These are phyloP conservation scores for Oleoguttula mirabilis DNA, from an alignment of 495 filamentous ascomycete genomes.

Conservation along the genomic window DNA sequence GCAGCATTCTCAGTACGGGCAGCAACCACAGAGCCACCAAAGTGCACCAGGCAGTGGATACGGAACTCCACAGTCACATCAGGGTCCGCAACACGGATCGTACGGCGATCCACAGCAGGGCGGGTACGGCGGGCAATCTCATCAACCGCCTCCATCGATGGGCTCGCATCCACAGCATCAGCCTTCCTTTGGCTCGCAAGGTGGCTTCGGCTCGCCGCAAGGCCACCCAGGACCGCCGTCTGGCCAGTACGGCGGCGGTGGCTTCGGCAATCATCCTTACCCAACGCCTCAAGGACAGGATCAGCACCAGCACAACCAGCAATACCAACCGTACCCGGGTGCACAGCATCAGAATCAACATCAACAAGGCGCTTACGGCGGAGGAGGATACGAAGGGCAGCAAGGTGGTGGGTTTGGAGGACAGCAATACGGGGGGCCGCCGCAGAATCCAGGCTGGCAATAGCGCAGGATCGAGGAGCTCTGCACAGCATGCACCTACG, in stretches of 20 bases:
- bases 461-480: not conserved
- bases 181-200: conserved; percentile 3
- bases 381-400: conserved; percentile 4
- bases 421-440: conserved; percentile 2
- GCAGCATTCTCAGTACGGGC: conserved; percentile 7
- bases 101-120: conserved; percentile 4
- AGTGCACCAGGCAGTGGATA: conserved; percentile 1
- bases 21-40: conserved; percentile 6
- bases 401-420: conserved; percentile 5
- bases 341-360: conserved; percentile 6
- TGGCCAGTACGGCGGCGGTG: too few relatives aligned
- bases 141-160: conserved; percentile 6
- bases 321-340: conserved; percentile 15
- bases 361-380: conserved; percentile 1
- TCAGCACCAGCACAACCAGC: conserved; percentile 11
- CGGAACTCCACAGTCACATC: conserved; percentile 2
- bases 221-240: too few relatives aligned
- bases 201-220: not conserved
- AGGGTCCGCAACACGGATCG: conserved; percentile 3
- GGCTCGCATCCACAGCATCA: conserved; percentile 5
- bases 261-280: not conserved
- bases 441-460: conserved; percentile 5
- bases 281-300: not conserved
- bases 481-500: not conserved
- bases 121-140: conserved; percentile 8